Conservation (phyloP, 371 early-diverging fungal genomes). For the Rhizopus sp. region DNA sequence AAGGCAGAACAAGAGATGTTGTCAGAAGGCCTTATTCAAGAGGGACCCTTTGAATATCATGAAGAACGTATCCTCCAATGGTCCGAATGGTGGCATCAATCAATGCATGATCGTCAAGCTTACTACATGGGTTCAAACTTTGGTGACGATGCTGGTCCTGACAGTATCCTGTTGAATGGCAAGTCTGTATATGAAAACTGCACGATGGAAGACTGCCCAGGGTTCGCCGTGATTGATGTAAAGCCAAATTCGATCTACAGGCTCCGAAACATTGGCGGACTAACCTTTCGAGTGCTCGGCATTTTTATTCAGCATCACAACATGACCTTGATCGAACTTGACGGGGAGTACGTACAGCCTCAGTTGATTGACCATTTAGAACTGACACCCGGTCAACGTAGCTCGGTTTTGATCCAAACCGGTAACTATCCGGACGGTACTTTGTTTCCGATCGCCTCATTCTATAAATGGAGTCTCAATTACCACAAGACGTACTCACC, state of each 20-base stretch:
- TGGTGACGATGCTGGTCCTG: conserved; percentile 24
- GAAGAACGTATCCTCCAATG: conserved; percentile 44
- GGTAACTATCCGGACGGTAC: conserved; percentile 18
- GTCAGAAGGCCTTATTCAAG: neutral
- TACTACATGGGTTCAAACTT: conserved; percentile 26
- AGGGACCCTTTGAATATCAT: conserved; percentile 42
- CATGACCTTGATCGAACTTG: conserved; percentile 42
- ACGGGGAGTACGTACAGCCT: conserved; percentile 36
- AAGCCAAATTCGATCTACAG: conserved; percentile 34
- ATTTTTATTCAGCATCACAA: conserved; percentile 30
- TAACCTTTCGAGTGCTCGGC: conserved; percentile 34
- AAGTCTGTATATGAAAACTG: conserved; percentile 19
- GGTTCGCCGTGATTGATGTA: conserved; percentile 29
- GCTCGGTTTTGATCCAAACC: conserved; percentile 35
- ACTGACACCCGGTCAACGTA: conserved; percentile 39
- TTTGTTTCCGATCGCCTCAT: conserved; percentile 25
- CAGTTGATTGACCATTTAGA: conserved; percentile 30
- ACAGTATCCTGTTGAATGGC: conserved; percentile 37
- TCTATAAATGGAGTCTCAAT: neutral
- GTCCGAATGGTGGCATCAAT: conserved; percentile 51
- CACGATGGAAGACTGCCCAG: conserved; percentile 19
- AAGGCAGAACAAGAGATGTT: neutral
- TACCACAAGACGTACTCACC: conserved; percentile 1
- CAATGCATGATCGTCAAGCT: conserved; percentile 10
- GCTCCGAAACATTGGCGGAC: conserved; percentile 35